These are phyloP conservation scores for Malassezia japonica DNA, from an alignment of 1,284 basidiomycete species.

Conservation along the genomic window DNA sequence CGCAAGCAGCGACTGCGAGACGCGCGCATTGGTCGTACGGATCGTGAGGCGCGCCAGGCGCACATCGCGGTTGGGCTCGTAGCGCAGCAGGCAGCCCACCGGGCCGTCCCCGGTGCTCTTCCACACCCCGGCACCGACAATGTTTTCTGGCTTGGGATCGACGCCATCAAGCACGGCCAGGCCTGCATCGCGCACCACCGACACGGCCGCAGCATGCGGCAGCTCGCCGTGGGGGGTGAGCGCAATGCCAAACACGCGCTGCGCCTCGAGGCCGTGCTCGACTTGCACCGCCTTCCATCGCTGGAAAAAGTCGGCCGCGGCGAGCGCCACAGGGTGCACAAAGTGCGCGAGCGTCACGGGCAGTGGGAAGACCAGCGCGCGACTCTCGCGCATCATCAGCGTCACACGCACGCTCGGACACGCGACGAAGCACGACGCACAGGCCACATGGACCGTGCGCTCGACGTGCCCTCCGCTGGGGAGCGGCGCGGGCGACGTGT, in stretches of 20 bases:
- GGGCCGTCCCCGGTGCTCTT: conserved; percentile 79
- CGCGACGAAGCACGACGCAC: neutral
- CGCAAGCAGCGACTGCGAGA: conserved; percentile 62
- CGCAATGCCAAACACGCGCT: conserved; percentile 71
- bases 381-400: neutral
- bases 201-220: conserved; percentile 57
- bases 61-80: conserved; percentile 89
- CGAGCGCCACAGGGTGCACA: conserved; percentile 59
- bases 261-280: conserved; percentile 68
- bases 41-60: conserved; percentile 90
- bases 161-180: conserved; percentile 63
- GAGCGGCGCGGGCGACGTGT: too few relatives aligned
- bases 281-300: conserved; percentile 96
- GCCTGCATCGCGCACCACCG: conserved; percentile 66
- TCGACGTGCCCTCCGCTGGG: too few relatives aligned
- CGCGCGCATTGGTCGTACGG: conserved; percentile 85
- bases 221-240: too few relatives aligned
- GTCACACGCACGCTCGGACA: neutral
- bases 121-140: conserved; percentile 83
- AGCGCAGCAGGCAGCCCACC: conserved; percentile 80
- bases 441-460: neutral
- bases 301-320: conserved; percentile 81
- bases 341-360: conserved; percentile 2
- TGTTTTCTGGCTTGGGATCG: conserved; percentile 60
- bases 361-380: neutral